Conservation (phyloP, 331 rosid genomes). For the Arachis monticola region DNA sequence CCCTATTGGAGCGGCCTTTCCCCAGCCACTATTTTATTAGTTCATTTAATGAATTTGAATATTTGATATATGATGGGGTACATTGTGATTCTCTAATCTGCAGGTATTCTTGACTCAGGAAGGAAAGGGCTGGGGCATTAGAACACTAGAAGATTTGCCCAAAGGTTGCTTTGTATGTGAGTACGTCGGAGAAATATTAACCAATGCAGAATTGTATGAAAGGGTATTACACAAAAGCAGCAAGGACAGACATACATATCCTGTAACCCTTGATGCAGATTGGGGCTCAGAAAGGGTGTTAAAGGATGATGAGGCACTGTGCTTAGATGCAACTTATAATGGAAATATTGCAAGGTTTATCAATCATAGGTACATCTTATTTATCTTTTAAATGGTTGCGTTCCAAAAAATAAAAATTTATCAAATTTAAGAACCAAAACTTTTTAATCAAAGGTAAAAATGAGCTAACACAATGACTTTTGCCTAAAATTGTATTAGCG, state of each 20-base stretch:
- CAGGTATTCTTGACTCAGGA: slow-evolving; percentile 76
- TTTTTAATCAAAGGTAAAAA: too few relatives aligned
- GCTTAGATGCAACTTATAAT: slow-evolving; percentile 84
- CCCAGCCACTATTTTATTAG: too few relatives aligned
- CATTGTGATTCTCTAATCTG: slow-evolving; percentile 32
- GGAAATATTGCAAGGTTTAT: slow-evolving; percentile 96
- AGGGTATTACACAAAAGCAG: slow-evolving; percentile 50
- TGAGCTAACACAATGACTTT: too few relatives aligned
- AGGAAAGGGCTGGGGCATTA: slow-evolving; percentile 93
- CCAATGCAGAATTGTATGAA: slow-evolving; percentile 78
- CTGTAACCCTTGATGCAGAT: slow-evolving; percentile 89
- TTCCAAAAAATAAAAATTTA: too few relatives aligned
- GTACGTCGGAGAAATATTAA: slow-evolving; percentile 85
- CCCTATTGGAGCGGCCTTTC: too few relatives aligned
- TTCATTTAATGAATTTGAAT: neutral
- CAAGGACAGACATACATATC: slow-evolving; percentile 83
- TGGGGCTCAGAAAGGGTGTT: slow-evolving; percentile 84
- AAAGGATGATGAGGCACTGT: slow-evolving; percentile 85
- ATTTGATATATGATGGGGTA: neutral
- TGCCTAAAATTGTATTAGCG: too few relatives aligned
- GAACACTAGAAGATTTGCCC: slow-evolving; percentile 74
- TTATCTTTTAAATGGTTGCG: too few relatives aligned
- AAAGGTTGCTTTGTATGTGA: slow-evolving; percentile 86
- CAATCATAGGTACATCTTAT: slow-evolving; percentile 73
- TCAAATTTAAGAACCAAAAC: too few relatives aligned